Base-by-base conservation (phyloP, 306 rosid genomes). In the Corylus americana region DNA sequence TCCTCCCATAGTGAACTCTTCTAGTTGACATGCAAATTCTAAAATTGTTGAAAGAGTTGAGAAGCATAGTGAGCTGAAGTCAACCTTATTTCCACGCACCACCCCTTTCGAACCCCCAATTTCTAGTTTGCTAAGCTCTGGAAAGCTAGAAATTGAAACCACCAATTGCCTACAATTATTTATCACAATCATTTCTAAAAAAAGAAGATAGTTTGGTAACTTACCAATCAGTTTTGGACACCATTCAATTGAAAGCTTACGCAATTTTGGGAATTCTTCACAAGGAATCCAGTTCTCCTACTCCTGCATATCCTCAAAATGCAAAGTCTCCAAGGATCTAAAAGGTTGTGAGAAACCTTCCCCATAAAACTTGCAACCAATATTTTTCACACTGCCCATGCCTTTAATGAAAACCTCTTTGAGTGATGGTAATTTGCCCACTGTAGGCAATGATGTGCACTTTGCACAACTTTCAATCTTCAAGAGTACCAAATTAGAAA, bases 321-420 rank as follows among this genome's bases (percentile, higher is more conserved):
- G 14, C 51, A 48, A 42, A 45, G 0, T 18, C 11, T 74, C 39
- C 4, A 74, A 39, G 5, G 14, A 8, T 1, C 0, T 18, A 55
- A 74, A 74, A 55, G 53, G 22, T 11, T 9, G 12, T 3, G 17
- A 51, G 27, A 31, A 13, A 1, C 31, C 64, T 8, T 73, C 50
- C 12, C 76, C 64, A 31, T 31, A 53, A 73, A 73, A 73, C 27
- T 73, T 64, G 10, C 7, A 2, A 29, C 76, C 76, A 55, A 53
- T 45, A 3, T 1, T 73, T 35, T 31, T 61, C 25, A 73, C 63
- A 35, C 8, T 4, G 1, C 1, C 22, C 55, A 44, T 48, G 11
- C 55, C 17, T 25, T 11, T 0, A 10, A 71, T 49, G 2, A 2
- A 4, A 57, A 74, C 70, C 10, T 59, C 20, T 58, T 27, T 74